A percentile compares a stretch with the other conserved stretches of the same genome.
Conservation (phyloP, 2,329 filamentous ascomycete species). For the Zalaria sp. region DNA sequence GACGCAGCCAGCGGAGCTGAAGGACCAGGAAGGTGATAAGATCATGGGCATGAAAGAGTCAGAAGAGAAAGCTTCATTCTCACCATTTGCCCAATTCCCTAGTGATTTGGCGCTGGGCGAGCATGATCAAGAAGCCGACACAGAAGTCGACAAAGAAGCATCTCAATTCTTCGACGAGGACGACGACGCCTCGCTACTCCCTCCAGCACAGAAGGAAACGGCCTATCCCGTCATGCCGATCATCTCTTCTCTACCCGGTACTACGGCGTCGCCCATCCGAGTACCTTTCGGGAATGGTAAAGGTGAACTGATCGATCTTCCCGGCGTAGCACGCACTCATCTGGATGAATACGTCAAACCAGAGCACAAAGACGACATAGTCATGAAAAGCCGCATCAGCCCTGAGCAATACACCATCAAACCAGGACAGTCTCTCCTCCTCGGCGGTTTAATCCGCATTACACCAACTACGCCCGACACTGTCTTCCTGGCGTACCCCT, state of each 20-base stretch:
- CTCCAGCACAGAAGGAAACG: conserved; percentile 58
- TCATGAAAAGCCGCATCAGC: conserved; percentile 65
- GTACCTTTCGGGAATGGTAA: conserved; percentile 75
- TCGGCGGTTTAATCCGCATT: conserved; percentile 72
- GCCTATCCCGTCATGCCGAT: conserved; percentile 74
- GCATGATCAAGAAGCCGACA: too few species aligned
- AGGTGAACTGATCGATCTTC: conserved; percentile 87
- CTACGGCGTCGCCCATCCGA: conserved; percentile 87
- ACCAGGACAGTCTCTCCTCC: conserved; percentile 62
- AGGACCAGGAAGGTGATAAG: background rate
- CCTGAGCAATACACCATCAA: conserved; percentile 63
- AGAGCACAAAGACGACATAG: conserved; percentile 49
- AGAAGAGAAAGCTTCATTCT: background rate
- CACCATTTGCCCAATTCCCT: too few species aligned
- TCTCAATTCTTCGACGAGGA: conserved; percentile 12
- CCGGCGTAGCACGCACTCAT: conserved; percentile 63
- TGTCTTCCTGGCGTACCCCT: conserved; percentile 69
- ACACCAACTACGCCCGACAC: conserved; percentile 55
- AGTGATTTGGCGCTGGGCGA: too few species aligned
- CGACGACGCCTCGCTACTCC: conserved; percentile 41
- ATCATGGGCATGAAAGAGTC: background rate
- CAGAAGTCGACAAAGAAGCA: too few species aligned
- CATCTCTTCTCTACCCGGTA: conserved; percentile 77
- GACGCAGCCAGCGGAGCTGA: too few species aligned
- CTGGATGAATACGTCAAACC: conserved; percentile 58